phyloP scores from a whole-genome alignment of 2,329 filamentous ascomycete species.

The Grosmannia huntii region DNA sequence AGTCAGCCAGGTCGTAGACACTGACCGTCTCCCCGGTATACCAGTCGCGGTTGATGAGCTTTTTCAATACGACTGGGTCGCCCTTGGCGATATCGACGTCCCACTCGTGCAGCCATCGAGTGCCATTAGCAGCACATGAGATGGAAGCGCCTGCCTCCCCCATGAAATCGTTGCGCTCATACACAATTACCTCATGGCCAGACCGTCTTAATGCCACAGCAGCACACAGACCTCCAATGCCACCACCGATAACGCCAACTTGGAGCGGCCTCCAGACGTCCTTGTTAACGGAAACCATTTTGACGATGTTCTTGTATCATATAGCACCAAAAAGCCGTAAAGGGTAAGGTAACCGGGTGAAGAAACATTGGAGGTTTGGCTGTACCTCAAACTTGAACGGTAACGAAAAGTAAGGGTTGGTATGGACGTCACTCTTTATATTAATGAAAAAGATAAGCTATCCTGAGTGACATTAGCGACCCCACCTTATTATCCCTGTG shows the following conservation, averaged over 20 bases:
- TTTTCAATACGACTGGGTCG: constrained; percentile 50
- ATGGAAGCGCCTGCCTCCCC: constrained; percentile 57
- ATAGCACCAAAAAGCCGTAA: neutral
- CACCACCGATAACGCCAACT: constrained; percentile 32
- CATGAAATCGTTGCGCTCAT: constrained; percentile 52
- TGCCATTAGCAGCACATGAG: constrained; percentile 57
- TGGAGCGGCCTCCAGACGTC: constrained; percentile 3
- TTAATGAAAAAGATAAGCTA: too few relatives aligned
- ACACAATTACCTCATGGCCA: constrained; percentile 43
- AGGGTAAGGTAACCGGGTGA: neutral
- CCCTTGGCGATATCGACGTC: constrained; percentile 49
- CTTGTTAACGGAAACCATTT: neutral
- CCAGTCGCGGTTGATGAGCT: constrained; percentile 59
- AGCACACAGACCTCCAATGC: constrained; percentile 33
- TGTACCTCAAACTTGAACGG: too few relatives aligned
- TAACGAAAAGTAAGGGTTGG: too few relatives aligned
- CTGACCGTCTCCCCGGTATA: constrained; percentile 53
- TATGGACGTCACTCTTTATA: too few relatives aligned
- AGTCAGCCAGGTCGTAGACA: constrained; percentile 51
- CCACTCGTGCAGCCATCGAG: constrained; percentile 58
- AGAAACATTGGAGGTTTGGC: too few relatives aligned
- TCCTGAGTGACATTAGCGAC: too few relatives aligned
- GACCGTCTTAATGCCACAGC: constrained; percentile 33
- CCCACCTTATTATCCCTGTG: neutral
- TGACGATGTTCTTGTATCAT: neutral